A percentile compares a stretch with the other conserved stretches of the same genome.
Evolutionary conservation across 768 basidiomycete species (phyloP).

Genomic region (Pleurotus platypus): DNA sequence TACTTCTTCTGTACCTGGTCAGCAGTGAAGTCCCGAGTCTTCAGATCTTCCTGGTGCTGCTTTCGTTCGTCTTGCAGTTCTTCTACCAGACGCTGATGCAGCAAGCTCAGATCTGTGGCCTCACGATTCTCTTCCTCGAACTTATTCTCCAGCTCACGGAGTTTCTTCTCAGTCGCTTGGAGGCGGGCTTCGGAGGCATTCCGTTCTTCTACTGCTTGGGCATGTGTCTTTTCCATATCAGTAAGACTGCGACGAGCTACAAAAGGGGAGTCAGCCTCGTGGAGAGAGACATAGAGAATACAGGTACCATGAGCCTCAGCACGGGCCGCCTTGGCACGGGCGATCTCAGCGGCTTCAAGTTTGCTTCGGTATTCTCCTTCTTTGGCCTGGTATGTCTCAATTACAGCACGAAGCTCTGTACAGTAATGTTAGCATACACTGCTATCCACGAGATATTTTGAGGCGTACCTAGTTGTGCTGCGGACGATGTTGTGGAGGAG

Average conservation of each 20-base stretch:
- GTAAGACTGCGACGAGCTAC: slow-evolving; percentile 58
- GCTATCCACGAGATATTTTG: background rate
- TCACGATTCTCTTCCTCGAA: slow-evolving; percentile 69
- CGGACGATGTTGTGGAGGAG: slow-evolving; percentile 52
- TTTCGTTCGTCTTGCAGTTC: slow-evolving; percentile 78
- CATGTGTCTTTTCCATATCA: slow-evolving; percentile 58
- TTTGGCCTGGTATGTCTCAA: slow-evolving; percentile 66
- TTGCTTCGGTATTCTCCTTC: slow-evolving; percentile 53
- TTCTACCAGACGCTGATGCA: slow-evolving; percentile 66
- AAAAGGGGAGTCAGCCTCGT: slow-evolving; percentile 10
- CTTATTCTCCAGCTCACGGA: slow-evolving; percentile 57
- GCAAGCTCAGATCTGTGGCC: slow-evolving; percentile 58
- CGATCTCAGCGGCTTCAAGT: slow-evolving; percentile 67
- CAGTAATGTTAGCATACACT: slow-evolving; percentile 2
- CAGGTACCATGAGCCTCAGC: slow-evolving; percentile 58
- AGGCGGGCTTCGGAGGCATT: slow-evolving; percentile 49
- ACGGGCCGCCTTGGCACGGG: slow-evolving; percentile 59
- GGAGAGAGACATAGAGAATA: background rate
- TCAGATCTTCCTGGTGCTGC: slow-evolving; percentile 76
- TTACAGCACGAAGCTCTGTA: slow-evolving; percentile 58
- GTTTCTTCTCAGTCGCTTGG: slow-evolving; percentile 44
- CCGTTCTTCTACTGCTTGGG: slow-evolving; percentile 46
- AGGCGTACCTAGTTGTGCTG: slow-evolving; percentile 52
- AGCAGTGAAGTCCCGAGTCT: slow-evolving; percentile 71
- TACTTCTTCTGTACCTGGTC: slow-evolving; percentile 87